Evolutionary conservation across 768 basidiomycete genomes (phyloP), one percentile per base, ranked within the genome.

Genomic region (Amanita molliuscula): DNA sequence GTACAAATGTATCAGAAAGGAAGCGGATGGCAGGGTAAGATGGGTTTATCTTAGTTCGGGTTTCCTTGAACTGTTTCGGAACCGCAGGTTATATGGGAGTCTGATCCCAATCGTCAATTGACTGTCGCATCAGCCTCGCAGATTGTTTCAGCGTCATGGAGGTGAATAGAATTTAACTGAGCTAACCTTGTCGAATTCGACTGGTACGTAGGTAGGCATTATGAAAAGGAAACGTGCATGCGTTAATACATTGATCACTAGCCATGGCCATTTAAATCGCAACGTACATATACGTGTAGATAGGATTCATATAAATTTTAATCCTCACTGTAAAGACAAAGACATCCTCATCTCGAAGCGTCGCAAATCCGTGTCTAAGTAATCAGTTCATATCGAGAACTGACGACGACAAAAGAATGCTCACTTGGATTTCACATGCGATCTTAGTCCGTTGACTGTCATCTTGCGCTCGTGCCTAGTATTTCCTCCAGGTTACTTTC

Each of bases 1-100:
- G 53, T 83, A 76, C 62, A 83, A 82, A 61, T 81, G 79, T 50
- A 78, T 83, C 55, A 63, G 77, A 23, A 81, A 77, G 58, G 72
- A 74, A 47, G 62, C 68, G 2, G 63, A 74, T 53, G 77, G 75
- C n/a, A 67, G 60, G 43, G 76, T 79, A 52, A 57, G 75, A 23
- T 15, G 13, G 62, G 7, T 15, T 29, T 44, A 7, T n/a, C 15
- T 20, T 4, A 7, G 23, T 33, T 53, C 35, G 20, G 3, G 3
- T 10, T 38, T 26, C 23, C 33, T 31, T 18, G 3, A 26, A 6
- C 13, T 33, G 9, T 48, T 31, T 31, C 31, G 11, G 31, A 4
- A 31, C 13, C 31, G 2, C 45, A 77, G 78, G 60, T 83, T 42
- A 65, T 69, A 6, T 82, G 79, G 79, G 81, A 83, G 58, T 76